phyloP scores from a whole-genome alignment of 805 yeast species.

The Yarrowia sp. region DNA sequence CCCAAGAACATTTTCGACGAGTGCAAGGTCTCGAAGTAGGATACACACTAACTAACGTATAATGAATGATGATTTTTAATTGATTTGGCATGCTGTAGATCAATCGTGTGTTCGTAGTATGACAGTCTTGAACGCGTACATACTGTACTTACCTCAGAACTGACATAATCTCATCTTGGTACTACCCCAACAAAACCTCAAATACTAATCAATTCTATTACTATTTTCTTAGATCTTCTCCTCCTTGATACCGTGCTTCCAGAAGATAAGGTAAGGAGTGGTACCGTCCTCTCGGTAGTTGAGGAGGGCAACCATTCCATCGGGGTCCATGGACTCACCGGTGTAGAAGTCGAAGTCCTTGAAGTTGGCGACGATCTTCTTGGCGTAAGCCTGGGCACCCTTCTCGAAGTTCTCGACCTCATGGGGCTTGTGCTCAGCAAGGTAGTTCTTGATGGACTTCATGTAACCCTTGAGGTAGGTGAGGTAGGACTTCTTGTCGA shows the following conservation, averaged over 20 bases:
- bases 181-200: too few species aligned
- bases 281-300: slow-evolving; percentile 99
- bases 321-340: slow-evolving; percentile 99
- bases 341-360: slow-evolving; percentile 99
- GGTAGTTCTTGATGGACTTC: slow-evolving; percentile 90
- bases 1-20: neutral
- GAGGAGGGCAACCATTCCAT: slow-evolving; percentile 94
- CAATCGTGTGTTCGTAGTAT: too few species aligned
- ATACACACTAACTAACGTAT: neutral
- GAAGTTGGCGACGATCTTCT: slow-evolving; percentile 93
- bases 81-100: neutral
- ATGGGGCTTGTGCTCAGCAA: slow-evolving; percentile 88
- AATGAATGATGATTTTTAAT: neutral
- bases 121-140: too few species aligned
- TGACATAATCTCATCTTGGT: too few species aligned
- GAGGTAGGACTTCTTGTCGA: slow-evolving; percentile 97
- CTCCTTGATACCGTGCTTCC: slow-evolving; percentile 96
- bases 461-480: slow-evolving; percentile 98
- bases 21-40: neutral
- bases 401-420: slow-evolving; percentile 85
- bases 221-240: slow-evolving; percentile 70
- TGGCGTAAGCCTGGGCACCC: slow-evolving; percentile 95
- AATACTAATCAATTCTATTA: slow-evolving; percentile 25
- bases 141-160: too few species aligned
- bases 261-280: slow-evolving; percentile 95